These are phyloP conservation scores for Saccharomyces hybrid DNA, from an alignment of 1,139 yeast genomes.

Conservation along the genomic window DNA sequence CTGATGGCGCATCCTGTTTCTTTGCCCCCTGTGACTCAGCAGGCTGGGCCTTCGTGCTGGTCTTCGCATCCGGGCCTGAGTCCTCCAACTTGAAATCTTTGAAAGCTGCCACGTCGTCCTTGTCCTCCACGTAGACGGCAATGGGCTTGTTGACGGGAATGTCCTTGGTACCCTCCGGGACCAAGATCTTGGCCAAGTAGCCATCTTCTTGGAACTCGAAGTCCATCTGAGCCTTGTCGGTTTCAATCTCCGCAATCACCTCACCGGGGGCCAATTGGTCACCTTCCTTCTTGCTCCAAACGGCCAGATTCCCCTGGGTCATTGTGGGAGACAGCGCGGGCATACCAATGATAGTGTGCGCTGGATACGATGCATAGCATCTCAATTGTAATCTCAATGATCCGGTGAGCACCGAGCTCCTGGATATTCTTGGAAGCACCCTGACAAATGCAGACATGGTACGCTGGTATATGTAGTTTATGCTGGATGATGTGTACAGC, in stretches of 20 bases:
- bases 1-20: slow-evolving; percentile 8
- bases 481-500: background rate
- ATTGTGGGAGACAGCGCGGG: slow-evolving; percentile 94
- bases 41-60: background rate
- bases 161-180: slow-evolving; percentile 83
- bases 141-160: slow-evolving; percentile 92
- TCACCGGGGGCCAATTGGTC: slow-evolving; percentile 87
- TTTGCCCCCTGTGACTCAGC: slow-evolving; percentile 13
- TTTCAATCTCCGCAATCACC: slow-evolving; percentile 91
- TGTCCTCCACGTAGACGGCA: slow-evolving; percentile 92
- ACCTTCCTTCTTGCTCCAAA: slow-evolving; percentile 86
- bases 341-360: slow-evolving; percentile 59
- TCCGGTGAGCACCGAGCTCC: slow-evolving; percentile 17
- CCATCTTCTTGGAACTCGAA: slow-evolving; percentile 99
- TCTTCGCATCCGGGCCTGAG: slow-evolving; percentile 35
- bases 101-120: slow-evolving; percentile 78
- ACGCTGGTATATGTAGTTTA: background rate
- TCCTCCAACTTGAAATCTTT: slow-evolving; percentile 84
- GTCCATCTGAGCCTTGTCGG: slow-evolving; percentile 99
- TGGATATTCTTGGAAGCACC: slow-evolving; percentile 24
- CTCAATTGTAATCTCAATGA: slow-evolving; percentile 21
- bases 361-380: slow-evolving; percentile 43
- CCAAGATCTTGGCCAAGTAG: slow-evolving; percentile 79
- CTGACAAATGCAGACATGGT: slow-evolving; percentile 25
- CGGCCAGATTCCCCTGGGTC: slow-evolving; percentile 89